phyloP scores from a whole-genome alignment of 768 basidiomycete species.

The Pleurotus eryngii region DNA sequence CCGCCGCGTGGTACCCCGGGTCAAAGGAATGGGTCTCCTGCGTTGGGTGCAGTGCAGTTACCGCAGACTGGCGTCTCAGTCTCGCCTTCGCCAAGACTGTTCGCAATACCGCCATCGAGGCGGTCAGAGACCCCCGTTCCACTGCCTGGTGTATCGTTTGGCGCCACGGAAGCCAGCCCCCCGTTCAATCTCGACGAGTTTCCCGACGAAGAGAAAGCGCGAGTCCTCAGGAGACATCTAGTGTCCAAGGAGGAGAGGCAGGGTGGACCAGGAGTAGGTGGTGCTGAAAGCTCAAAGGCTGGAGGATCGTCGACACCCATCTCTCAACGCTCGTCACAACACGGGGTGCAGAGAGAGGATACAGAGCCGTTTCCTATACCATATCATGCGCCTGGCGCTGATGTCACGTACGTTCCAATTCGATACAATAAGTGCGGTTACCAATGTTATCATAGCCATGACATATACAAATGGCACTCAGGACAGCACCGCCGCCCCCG shows the following conservation, averaged over 20 bases:
- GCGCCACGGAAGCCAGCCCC: constrained; percentile 27
- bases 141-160: constrained; percentile 10
- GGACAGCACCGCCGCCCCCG: constrained; percentile 69
- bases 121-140: constrained; percentile 26
- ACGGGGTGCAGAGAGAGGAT: constrained; percentile 38
- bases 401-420: constrained; percentile 75
- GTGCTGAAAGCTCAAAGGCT: neutral
- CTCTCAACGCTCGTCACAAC: constrained; percentile 1
- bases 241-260: constrained; percentile 70
- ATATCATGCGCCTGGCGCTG: constrained; percentile 83
- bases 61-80: constrained; percentile 10
- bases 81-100: constrained; percentile 12
- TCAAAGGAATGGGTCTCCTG: constrained; percentile 13
- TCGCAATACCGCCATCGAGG: constrained; percentile 10
- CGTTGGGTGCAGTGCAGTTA: constrained; percentile 14
- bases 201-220: constrained; percentile 81
- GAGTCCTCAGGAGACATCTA: constrained; percentile 76
- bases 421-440: constrained; percentile 11
- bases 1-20: constrained; percentile 35
- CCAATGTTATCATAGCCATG: constrained; percentile 51
- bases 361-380: constrained; percentile 83
- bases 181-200: constrained; percentile 53
- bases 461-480: constrained; percentile 93
- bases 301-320: neutral
- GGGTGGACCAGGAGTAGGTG: neutral